These are phyloP conservation scores for Amphirosellinia nigrospora DNA, from an alignment of 495 filamentous ascomycete genomes.

Conservation along the genomic window DNA sequence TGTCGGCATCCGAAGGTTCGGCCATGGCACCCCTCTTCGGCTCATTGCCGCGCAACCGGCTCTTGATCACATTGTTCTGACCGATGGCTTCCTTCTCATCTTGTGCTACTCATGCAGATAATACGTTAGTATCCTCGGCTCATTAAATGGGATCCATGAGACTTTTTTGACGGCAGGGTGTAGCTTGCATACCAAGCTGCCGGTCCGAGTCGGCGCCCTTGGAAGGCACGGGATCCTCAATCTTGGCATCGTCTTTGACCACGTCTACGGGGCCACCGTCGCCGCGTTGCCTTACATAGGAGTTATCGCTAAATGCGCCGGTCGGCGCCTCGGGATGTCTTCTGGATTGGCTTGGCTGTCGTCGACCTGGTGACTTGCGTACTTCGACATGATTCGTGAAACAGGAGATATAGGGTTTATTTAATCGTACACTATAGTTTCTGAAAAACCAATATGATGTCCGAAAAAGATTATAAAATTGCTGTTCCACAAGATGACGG, in stretches of 20 bases:
- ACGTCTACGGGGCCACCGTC: not conserved
- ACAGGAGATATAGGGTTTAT: not conserved
- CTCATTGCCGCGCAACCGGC: constrained; percentile 6
- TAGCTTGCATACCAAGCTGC: not conserved
- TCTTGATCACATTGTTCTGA: not conserved
- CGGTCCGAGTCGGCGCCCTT: not conserved
- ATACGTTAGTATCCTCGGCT: not conserved
- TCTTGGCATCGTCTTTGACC: not conserved
- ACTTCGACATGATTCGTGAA: constrained; percentile 1
- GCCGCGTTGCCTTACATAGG: not conserved
- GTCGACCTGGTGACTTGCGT: not conserved
- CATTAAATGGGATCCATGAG: too few species aligned
- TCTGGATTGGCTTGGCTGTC: not conserved
- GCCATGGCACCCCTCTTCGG: constrained; percentile 1
- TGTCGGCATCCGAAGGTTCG: not conserved
- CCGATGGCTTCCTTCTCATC: constrained; percentile 10
- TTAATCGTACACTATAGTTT: not conserved
- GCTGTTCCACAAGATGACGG: too few species aligned
- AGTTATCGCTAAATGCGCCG: not conserved
- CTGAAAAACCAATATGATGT: not conserved
- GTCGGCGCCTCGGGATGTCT: constrained; percentile 5
- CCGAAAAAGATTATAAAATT: too few species aligned
- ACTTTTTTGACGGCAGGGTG: not conserved
- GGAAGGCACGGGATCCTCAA: not conserved
- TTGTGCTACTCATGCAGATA: not conserved